Conservation (phyloP, 495 filamentous ascomycete species). For the Penicillium waksmanii region DNA sequence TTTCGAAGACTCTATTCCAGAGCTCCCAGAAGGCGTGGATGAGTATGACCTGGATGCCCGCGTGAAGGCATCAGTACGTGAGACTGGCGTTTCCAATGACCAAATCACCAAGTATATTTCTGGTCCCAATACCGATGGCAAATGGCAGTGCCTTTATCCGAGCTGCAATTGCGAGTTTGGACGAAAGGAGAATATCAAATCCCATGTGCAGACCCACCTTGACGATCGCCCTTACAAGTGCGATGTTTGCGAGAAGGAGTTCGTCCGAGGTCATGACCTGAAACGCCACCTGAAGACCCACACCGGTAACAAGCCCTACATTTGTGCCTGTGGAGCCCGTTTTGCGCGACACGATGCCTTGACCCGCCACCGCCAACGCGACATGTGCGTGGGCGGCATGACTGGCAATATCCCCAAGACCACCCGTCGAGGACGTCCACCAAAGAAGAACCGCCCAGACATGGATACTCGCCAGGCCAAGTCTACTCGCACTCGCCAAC, state of each 20-base stretch:
- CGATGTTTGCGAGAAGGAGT: slow-evolving; percentile 86
- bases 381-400: slow-evolving; percentile 92
- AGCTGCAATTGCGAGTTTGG: slow-evolving; percentile 85
- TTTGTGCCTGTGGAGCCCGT: slow-evolving; percentile 84
- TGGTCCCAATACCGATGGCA: slow-evolving; percentile 72
- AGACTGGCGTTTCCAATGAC: slow-evolving; percentile 82
- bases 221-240: slow-evolving; percentile 93
- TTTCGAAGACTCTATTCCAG: slow-evolving; percentile 34
- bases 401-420: slow-evolving; percentile 76
- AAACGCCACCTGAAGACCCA: slow-evolving; percentile 98
- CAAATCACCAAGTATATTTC: slow-evolving; percentile 85
- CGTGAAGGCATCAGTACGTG: slow-evolving; percentile 56
- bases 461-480: slow-evolving; percentile 71
- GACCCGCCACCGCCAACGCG: slow-evolving; percentile 89
- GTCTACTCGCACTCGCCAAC: slow-evolving; percentile 53
- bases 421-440: slow-evolving; percentile 64
- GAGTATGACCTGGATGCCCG: slow-evolving; percentile 52
- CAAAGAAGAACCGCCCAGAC: slow-evolving; percentile 65
- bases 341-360: slow-evolving; percentile 95
- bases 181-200: slow-evolving; percentile 96
- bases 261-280: slow-evolving; percentile 94
- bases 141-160: slow-evolving; percentile 84
- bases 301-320: slow-evolving; percentile 88
- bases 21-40: slow-evolving; percentile 44
- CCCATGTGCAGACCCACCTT: slow-evolving; percentile 95